phyloP scores from a whole-genome alignment of 805 yeast genomes.

The Saccharomyces eubayanus region DNA sequence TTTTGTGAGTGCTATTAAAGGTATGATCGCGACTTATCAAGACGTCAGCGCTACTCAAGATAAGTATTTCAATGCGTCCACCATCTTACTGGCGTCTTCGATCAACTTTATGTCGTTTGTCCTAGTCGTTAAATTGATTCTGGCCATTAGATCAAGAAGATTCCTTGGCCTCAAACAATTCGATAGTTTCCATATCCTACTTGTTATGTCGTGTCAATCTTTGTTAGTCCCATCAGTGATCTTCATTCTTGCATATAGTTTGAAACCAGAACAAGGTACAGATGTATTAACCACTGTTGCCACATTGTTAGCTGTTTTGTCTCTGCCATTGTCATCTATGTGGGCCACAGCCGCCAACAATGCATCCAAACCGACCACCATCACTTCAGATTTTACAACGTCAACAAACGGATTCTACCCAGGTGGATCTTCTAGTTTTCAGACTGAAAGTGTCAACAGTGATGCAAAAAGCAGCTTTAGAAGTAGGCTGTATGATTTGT shows the following conservation, averaged over 20 bases:
- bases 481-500: conserved; percentile 9
- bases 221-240: conserved; percentile 69
- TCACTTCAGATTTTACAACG: conserved; percentile 17
- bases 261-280: conserved; percentile 26
- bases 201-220: conserved; percentile 77
- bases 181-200: conserved; percentile 68
- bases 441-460: conserved; percentile 11
- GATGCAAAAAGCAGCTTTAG: conserved; percentile 5
- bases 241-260: conserved; percentile 46
- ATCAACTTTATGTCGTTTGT: conserved; percentile 54
- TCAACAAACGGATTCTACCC: conserved; percentile 16
- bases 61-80: conserved; percentile 45
- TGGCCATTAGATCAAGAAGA: conserved; percentile 67
- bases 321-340: conserved; percentile 75
- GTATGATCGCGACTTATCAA: conserved; percentile 33
- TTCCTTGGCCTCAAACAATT: conserved; percentile 74
- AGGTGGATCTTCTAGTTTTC: conserved; percentile 8
- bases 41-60: conserved; percentile 18
- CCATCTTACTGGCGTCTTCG: conserved; percentile 60
- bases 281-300: conserved; percentile 46
- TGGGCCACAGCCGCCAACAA: conserved; percentile 76
- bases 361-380: conserved; percentile 35
- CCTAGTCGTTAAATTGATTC: conserved; percentile 52
- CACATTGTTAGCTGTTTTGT: conserved; percentile 54
- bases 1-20: conserved; percentile 42